Conservation (phyloP, 2,329 filamentous ascomycete species). For the Venturia aucupariae region DNA sequence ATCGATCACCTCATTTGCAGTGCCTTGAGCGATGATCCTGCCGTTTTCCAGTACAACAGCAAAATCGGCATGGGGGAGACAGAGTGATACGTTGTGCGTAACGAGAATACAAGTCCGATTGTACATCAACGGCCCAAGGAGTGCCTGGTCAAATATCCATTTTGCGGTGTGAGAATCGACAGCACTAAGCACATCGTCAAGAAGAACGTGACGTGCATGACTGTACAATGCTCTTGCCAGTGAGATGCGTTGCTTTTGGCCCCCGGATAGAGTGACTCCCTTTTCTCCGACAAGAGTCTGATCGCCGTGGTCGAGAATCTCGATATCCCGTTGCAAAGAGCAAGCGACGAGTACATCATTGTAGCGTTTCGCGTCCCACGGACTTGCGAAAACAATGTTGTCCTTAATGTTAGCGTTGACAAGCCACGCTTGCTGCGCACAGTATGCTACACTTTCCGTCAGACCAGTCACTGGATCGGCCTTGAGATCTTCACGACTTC, state of each 20-base stretch:
- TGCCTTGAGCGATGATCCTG: conserved; percentile 65
- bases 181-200: conserved; percentile 92
- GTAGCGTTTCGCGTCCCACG: conserved; percentile 74
- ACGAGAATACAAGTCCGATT: conserved; percentile 88
- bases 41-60: conserved; percentile 86
- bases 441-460: conserved; percentile 89
- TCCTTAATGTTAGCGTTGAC: conserved; percentile 93
- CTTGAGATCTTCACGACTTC: conserved; percentile 72
- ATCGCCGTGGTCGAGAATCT: conserved; percentile 87
- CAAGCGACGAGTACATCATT: conserved; percentile 83
- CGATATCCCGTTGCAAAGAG: conserved; percentile 79
- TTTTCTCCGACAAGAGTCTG: conserved; percentile 94
- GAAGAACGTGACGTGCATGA: conserved; percentile 77
- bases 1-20: conserved; percentile 65
- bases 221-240: conserved; percentile 96
- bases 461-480: conserved; percentile 75
- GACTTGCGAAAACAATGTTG: conserved; percentile 85
- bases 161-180: conserved; percentile 97
- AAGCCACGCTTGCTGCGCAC: conserved; percentile 93
- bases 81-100: conserved; percentile 88
- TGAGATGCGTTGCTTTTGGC: conserved; percentile 95
- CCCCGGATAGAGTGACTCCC: conserved; percentile 90
- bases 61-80: conserved; percentile 68
- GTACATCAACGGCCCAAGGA: conserved; percentile 81
- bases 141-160: conserved; percentile 93